phyloP scores from a whole-genome alignment of 2,329 filamentous ascomycete genomes.

The Aureobasidium melanogenum region DNA sequence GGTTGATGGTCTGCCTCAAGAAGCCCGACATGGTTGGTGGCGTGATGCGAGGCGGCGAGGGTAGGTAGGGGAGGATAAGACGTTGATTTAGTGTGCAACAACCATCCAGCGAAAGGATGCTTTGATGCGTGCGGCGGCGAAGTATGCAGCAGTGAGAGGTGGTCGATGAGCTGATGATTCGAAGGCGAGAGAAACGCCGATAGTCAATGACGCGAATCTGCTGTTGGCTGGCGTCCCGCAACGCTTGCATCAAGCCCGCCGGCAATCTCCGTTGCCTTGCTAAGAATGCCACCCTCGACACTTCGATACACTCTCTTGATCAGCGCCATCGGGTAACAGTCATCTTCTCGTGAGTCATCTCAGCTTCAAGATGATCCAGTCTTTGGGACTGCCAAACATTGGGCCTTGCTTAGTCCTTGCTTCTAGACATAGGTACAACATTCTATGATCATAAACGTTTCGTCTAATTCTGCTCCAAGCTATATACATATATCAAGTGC shows the following conservation, averaged over 20 bases:
- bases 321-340: neutral
- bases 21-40: conserved; percentile 24
- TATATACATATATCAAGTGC: neutral
- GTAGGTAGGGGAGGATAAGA: neutral
- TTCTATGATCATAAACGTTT: neutral
- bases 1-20: conserved; percentile 26
- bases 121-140: neutral
- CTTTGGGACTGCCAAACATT: too few relatives aligned
- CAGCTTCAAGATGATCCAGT: neutral
- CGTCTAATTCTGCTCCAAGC: neutral
- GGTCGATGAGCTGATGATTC: neutral
- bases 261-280: neutral
- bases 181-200: conserved; percentile 8
- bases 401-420: too few relatives aligned
- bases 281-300: neutral
- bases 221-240: neutral
- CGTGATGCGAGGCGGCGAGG: conserved; percentile 1
- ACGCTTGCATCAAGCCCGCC: neutral
- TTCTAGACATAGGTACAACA: too few relatives aligned
- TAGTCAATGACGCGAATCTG: conserved; percentile 8
- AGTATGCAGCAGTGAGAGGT: neutral
- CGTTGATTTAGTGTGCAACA: neutral
- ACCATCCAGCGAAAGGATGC: conserved; percentile 3
- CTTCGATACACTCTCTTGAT: neutral
- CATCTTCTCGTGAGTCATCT: neutral